phyloP scores from a whole-genome alignment of 768 basidiomycete species.

The Macrolepiota dolichaula region DNA sequence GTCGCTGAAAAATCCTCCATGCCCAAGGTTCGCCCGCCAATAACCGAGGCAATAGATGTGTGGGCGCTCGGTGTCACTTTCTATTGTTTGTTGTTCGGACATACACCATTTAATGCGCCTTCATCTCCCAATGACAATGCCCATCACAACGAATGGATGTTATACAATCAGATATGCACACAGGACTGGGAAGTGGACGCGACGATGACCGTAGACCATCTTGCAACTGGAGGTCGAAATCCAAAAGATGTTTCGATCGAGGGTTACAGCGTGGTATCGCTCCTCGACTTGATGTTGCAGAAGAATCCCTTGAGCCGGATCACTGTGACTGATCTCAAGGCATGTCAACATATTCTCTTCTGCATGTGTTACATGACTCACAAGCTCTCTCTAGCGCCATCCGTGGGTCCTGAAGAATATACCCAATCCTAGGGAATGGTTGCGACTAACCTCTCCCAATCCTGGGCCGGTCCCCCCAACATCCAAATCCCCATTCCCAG shows the following conservation, averaged over 20 bases:
- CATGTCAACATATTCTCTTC: slow-evolving; percentile 6
- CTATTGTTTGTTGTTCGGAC: slow-evolving; percentile 44
- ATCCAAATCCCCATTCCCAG: not conserved
- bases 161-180: slow-evolving; percentile 39
- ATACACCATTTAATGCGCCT: slow-evolving; percentile 37
- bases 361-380: not conserved
- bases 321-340: slow-evolving; percentile 31
- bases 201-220: slow-evolving; percentile 33
- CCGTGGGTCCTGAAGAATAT: slow-evolving; percentile 36
- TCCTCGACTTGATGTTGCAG: slow-evolving; percentile 37
- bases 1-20: slow-evolving; percentile 14
- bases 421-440: slow-evolving; percentile 32
- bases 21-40: slow-evolving; percentile 30
- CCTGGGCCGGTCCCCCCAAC: not conserved
- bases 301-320: slow-evolving; percentile 34
- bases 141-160: slow-evolving; percentile 33
- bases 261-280: slow-evolving; percentile 26
- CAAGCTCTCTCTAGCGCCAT: slow-evolving; percentile 23
- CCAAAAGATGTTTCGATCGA: slow-evolving; percentile 26
- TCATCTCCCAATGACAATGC: slow-evolving; percentile 29
- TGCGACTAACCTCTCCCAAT: slow-evolving; percentile 28
- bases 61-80: slow-evolving; percentile 47
- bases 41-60: slow-evolving; percentile 44
- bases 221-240: slow-evolving; percentile 32
- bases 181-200: slow-evolving; percentile 36